Percentiles rank a stretch among this genome's conserved stretches.
phyloP scores from a whole-genome alignment of 164 flowering plant genomes.

The Aristolochia contorta region DNA sequence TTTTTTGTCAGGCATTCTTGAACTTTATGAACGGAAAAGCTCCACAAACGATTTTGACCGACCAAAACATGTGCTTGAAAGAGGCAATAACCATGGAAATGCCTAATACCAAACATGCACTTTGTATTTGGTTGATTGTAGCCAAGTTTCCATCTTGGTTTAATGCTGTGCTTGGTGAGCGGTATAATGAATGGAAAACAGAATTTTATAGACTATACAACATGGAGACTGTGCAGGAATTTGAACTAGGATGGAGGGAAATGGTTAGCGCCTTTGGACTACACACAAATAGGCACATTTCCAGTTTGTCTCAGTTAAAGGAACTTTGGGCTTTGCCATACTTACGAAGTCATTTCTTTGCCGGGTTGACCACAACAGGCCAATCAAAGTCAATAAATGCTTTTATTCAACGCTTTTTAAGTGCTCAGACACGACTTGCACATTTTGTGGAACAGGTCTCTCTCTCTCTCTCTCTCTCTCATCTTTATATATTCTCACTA shows the following conservation, averaged over 20 bases:
- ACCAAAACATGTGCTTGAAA: slow-evolving; percentile 79
- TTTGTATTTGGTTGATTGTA: slow-evolving; percentile 88
- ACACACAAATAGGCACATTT: slow-evolving; percentile 69
- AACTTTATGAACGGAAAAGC: slow-evolving; percentile 89
- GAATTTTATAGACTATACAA: slow-evolving; percentile 78
- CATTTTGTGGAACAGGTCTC: slow-evolving; percentile 88
- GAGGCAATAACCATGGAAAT: slow-evolving; percentile 77
- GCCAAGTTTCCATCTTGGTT: slow-evolving; percentile 99
- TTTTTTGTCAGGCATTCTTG: slow-evolving; percentile 47
- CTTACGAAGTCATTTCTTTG: slow-evolving; percentile 80
- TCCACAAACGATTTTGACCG: slow-evolving; percentile 81
- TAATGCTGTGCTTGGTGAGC: slow-evolving; percentile 77
- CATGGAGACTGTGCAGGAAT: slow-evolving; percentile 70
- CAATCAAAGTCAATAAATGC: slow-evolving; percentile 80
- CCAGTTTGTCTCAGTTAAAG: slow-evolving; percentile 53
- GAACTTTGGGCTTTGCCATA: slow-evolving; percentile 79
- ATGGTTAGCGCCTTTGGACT: slow-evolving; percentile 72
- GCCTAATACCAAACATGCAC: slow-evolving; percentile 76
- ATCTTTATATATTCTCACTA: background rate
- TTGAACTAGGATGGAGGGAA: slow-evolving; percentile 82
- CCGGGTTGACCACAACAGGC: slow-evolving; percentile 66
- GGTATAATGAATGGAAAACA: slow-evolving; percentile 88
- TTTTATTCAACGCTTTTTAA: slow-evolving; percentile 82
- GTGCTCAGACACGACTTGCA: slow-evolving; percentile 76
- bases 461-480: background rate